Conservation (phyloP, 2,329 filamentous ascomycete species). For the Colletotrichum sublineola region DNA sequence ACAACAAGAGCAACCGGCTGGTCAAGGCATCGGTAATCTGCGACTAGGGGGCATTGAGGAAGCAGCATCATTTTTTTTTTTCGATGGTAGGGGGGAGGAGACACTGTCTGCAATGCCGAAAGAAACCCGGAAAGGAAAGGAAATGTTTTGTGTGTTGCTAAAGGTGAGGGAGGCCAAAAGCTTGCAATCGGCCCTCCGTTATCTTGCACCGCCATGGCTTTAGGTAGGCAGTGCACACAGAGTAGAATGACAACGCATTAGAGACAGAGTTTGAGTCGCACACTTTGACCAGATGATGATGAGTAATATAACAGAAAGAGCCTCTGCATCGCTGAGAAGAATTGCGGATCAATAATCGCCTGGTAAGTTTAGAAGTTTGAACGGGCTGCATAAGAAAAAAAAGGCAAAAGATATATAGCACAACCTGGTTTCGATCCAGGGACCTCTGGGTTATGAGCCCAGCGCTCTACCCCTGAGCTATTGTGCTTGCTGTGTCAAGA, state of each 20-base stretch:
- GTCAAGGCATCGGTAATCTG: constrained; percentile 23
- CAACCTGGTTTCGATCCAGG: constrained; percentile 39
- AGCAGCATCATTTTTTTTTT: background rate
- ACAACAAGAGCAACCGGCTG: constrained; percentile 18
- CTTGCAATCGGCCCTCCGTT: background rate
- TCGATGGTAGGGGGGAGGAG: too few relatives aligned
- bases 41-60: background rate
- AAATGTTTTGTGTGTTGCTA: background rate
- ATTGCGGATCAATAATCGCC: background rate
- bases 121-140: background rate
- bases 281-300: background rate
- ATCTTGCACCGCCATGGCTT: background rate
- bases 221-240: background rate
- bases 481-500: constrained; percentile 15
- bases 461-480: constrained; percentile 42
- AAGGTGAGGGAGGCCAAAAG: background rate
- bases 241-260: background rate
- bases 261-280: background rate
- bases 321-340: background rate
- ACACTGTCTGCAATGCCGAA: background rate
- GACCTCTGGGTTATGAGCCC: constrained; percentile 43
- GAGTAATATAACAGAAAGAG: background rate
- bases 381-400: background rate
- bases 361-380: background rate
- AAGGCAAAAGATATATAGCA: constrained; percentile 16